These are phyloP conservation scores for Helianthus annuus DNA, from an alignment of 129 eudicot genomes.

Conservation along the genomic window HanXRQr2.0-SUNRISE NC_035444.2:16941705-16942204, in stretches of 20 bases:
- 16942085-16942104: conserved; percentile 73
- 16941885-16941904: conserved; percentile 75
- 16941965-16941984: background rate
- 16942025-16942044: background rate
- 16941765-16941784: conserved; percentile 83
- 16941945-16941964: conserved; percentile 57
- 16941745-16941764: no score
- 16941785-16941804: conserved; percentile 78
- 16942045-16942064: conserved; percentile 49
- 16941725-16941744: no score
- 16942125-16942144: conserved; percentile 40
- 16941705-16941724: no score
- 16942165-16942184: conserved; percentile 2
- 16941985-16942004: background rate
- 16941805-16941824: conserved; percentile 38
- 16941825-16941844: background rate
- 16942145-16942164: conserved; percentile 37
- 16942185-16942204: background rate
- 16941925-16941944: conserved; percentile 79
- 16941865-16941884: background rate
- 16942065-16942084: conserved; percentile 11
- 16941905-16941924: conserved; percentile 92
- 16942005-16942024: background rate
- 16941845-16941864: background rate
- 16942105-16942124: conserved; percentile 73